Base-by-base conservation (phyloP, 805 yeast genomes). In the Kuraishia floccosa region DNA sequence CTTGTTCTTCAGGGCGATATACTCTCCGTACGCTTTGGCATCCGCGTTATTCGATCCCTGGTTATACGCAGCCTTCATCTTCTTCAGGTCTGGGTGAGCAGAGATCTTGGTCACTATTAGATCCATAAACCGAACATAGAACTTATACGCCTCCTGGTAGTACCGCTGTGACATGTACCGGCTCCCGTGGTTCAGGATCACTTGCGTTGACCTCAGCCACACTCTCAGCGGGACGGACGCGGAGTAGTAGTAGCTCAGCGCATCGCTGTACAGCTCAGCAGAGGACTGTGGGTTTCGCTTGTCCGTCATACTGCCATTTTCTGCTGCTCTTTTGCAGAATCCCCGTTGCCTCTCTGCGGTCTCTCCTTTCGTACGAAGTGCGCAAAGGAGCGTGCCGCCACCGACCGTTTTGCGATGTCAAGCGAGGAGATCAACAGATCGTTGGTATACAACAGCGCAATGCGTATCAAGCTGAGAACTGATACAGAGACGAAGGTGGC, bases 51-150 rank as follows among this genome's bases (percentile, higher is more conserved):
- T 10, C 10, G 12, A 30, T 31, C n/a, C 30, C 30, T 27, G 40
- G 35, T 12, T 24, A 42, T 42, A 3, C 38, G 34, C 29, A 46
- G 45, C 37, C 32, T 42, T 51, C 34, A 38, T 47, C 24, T 34
- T 34, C 37, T 47, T 49, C 31, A 66, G 39, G 17, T 60, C 66
- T 0, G 75, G 72, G 36, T 70, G 75, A 5, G 36, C 47, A 12
- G 61, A 59, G 26, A 74, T 42, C 30, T 54, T 54, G 48, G 68
- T 65, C 32, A 66, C 59, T 20, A 72, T 56, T 29, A 74, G 54
- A 36, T 78, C 82, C 15, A 76, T 64, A 40, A 71, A 76, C 34
- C 86, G 51, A 27, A 68, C 52, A 42, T 74, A 75, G 33, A 73
- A 51, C 19, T 72, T 49, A 42, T 67, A 78, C 0, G 83, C 71